A percentile compares a stretch with the other conserved stretches of the same genome.
phyloP scores from a whole-genome alignment of 1,284 basidiomycete genomes.

The Puccinia hordei region DNA sequence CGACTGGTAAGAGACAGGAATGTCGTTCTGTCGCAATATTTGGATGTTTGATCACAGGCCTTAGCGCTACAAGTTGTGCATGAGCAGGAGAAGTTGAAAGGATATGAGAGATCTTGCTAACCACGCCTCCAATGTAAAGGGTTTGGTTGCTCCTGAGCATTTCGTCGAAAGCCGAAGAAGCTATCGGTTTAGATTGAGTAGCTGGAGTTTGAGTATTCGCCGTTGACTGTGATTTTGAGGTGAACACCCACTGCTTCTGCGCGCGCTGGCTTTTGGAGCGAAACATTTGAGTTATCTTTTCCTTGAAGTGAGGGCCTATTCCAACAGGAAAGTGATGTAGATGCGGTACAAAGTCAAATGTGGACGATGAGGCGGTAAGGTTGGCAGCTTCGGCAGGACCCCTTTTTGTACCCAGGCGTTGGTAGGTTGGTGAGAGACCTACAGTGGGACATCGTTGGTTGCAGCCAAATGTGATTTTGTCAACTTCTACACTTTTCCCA shows the following conservation, averaged over 20 bases:
- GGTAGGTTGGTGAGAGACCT: conserved; percentile 18
- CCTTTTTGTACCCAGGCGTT: conserved; percentile 9
- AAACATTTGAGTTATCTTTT: conserved; percentile 7
- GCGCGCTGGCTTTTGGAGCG: conserved; percentile 9
- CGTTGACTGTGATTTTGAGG: neutral
- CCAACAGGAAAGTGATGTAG: neutral
- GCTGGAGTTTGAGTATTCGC: neutral
- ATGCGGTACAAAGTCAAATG: neutral
- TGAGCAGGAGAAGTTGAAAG: neutral
- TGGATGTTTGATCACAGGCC: neutral
- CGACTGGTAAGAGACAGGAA: neutral
- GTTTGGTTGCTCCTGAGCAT: conserved; percentile 24
- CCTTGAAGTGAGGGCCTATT: neutral
- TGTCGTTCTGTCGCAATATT: neutral
- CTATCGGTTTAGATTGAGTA: neutral
- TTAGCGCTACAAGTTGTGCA: neutral
- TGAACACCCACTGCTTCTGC: neutral
- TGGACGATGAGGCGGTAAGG: neutral
- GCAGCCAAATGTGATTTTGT: neutral
- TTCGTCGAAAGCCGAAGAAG: conserved; percentile 11
- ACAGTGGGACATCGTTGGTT: conserved; percentile 23
- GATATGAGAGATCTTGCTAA: neutral
- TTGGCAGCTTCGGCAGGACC: neutral
- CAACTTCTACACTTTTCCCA: neutral
- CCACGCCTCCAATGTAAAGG: conserved; percentile 1